phyloP scores from a whole-genome alignment of 805 yeast genomes.

The Kazachstania bromeliacearum region DNA sequence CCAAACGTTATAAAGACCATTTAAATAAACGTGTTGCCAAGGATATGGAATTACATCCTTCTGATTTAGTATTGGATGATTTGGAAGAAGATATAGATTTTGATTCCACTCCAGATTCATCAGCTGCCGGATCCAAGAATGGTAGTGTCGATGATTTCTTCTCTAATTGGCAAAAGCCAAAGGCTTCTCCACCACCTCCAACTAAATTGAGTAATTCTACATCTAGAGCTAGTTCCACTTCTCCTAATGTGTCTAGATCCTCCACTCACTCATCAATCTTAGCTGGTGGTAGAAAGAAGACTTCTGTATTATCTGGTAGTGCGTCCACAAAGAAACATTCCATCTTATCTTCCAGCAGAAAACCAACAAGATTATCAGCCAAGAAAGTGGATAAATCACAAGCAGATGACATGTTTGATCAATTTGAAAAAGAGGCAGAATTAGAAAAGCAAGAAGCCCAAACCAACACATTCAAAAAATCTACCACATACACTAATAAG shows the following conservation, averaged over 20 bases:
- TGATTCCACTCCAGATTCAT: constrained; percentile 22
- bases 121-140: constrained; percentile 27
- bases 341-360: constrained; percentile 47
- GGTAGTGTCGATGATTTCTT: constrained; percentile 76
- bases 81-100: constrained; percentile 16
- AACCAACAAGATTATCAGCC: constrained; percentile 45
- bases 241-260: not conserved
- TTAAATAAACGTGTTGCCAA: constrained; percentile 55
- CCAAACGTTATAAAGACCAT: constrained; percentile 73
- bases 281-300: constrained; percentile 23
- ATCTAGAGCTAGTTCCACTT: not conserved
- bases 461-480: constrained; percentile 7
- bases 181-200: constrained; percentile 1
- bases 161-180: constrained; percentile 83
- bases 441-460: constrained; percentile 61
- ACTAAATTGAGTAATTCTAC: constrained; percentile 3
- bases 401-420: constrained; percentile 44
- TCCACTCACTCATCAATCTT: constrained; percentile 15
- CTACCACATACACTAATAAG: constrained; percentile 4
- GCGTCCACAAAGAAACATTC: constrained; percentile 32
- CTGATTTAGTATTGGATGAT: constrained; percentile 46
- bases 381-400: constrained; percentile 48
- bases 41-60: constrained; percentile 68
- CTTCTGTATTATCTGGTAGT: constrained; percentile 10
- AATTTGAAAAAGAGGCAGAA: constrained; percentile 69